Conservation (phyloP, 2,329 filamentous ascomycete genomes). For the Peltaster fructicola region DNA sequence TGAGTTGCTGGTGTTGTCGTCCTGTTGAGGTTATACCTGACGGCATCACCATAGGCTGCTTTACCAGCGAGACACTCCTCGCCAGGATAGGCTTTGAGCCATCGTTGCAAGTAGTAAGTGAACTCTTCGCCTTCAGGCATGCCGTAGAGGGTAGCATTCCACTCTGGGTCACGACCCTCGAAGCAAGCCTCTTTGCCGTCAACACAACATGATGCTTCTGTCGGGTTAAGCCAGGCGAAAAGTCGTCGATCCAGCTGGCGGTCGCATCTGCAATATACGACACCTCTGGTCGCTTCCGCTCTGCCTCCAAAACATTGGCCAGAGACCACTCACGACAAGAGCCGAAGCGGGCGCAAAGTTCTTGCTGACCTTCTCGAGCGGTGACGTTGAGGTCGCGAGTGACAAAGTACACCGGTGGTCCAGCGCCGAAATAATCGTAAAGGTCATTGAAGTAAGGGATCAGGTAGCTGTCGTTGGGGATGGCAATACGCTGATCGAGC, state of each 20-base stretch:
- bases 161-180: slow-evolving; percentile 53
- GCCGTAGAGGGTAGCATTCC: slow-evolving; percentile 76
- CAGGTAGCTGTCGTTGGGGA: slow-evolving; percentile 84
- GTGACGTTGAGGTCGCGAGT: slow-evolving; percentile 68
- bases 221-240: slow-evolving; percentile 96
- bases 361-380: slow-evolving; percentile 55
- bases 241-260: slow-evolving; percentile 95
- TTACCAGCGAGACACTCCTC: slow-evolving; percentile 75
- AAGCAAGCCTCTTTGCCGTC: slow-evolving; percentile 53
- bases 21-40: slow-evolving; percentile 55
- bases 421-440: slow-evolving; percentile 77
- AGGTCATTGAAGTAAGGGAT: slow-evolving; percentile 95
- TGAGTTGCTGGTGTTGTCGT: slow-evolving; percentile 63
- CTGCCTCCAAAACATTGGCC: slow-evolving; percentile 80
- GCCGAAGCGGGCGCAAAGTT: slow-evolving; percentile 80
- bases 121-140: slow-evolving; percentile 95
- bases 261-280: slow-evolving; percentile 79
- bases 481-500: slow-evolving; percentile 83
- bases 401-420: slow-evolving; percentile 93
- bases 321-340: slow-evolving; percentile 72
- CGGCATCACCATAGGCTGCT: slow-evolving; percentile 69
- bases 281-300: slow-evolving; percentile 72
- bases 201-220: slow-evolving; percentile 56
- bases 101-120: slow-evolving; percentile 65
- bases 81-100: slow-evolving; percentile 62